Evolutionary conservation across 2,329 filamentous ascomycete species (phyloP).

Genomic region (Exserohilum turcica): DNA sequence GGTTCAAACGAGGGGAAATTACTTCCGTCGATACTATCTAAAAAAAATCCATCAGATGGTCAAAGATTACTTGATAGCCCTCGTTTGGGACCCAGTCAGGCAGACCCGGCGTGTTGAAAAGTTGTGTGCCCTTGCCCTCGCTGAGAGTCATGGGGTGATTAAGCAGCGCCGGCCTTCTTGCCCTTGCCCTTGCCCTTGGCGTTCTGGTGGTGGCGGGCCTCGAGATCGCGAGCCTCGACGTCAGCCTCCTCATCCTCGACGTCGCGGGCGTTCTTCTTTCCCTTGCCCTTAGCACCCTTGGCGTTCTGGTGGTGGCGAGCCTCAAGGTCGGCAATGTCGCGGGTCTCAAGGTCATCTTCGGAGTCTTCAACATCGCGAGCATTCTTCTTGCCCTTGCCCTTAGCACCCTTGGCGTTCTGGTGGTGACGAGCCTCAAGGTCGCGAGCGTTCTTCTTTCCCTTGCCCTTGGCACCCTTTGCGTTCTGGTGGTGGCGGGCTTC

Average conservation of each 20-base stretch:
- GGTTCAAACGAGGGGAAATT: not conserved
- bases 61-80: no score
- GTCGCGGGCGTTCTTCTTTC: slow-evolving; percentile 2
- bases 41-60: no score
- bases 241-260: not conserved
- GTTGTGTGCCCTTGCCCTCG: no score
- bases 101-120: no score
- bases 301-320: slow-evolving; percentile 6
- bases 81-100: no score
- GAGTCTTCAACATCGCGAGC: not conserved
- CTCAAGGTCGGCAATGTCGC: slow-evolving; percentile 1
- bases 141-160: no score
- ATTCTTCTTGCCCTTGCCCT: slow-evolving; percentile 19
- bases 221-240: not conserved
- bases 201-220: slow-evolving; percentile 7
- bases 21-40: not conserved
- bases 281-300: slow-evolving; percentile 4
- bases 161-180: not conserved
- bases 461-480: not conserved
- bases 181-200: slow-evolving; percentile 8
- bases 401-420: not conserved
- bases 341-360: not conserved
- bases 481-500: slow-evolving; percentile 7
- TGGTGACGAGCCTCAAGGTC: not conserved
- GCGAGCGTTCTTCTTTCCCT: slow-evolving; percentile 7